These are phyloP conservation scores for Zea luxurians DNA, from an alignment of 176 grass and related monocot species.

Conservation along the genomic window DNA sequence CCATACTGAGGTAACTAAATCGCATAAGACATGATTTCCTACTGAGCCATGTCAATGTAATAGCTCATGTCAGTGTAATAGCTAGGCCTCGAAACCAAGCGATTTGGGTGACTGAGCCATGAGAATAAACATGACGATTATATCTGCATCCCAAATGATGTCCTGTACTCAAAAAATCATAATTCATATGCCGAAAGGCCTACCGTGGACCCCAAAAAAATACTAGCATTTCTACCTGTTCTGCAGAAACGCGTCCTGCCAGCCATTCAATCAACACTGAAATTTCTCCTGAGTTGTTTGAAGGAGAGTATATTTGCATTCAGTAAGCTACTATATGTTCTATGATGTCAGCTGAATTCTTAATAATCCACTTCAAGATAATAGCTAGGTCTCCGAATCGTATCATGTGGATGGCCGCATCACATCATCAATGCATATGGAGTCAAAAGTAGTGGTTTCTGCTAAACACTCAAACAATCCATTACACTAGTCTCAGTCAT, in stretches of 20 bases:
- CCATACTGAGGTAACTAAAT: neutral
- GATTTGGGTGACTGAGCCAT: neutral
- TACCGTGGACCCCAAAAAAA: neutral
- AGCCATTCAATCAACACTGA: neutral
- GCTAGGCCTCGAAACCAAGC: neutral
- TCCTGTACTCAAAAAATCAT: neutral
- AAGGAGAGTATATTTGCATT: neutral
- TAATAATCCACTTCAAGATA: neutral
- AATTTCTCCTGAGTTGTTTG: neutral
- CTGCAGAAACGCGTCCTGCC: neutral
- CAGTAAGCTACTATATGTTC: neutral
- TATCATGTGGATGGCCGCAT: neutral
- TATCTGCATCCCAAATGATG: neutral
- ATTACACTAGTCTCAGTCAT: neutral
- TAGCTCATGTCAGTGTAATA: neutral
- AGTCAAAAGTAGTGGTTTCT: neutral
- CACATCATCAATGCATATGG: neutral
- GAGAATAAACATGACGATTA: too few relatives aligned
- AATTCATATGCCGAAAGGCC: neutral
- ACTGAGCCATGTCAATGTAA: neutral
- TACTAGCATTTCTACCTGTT: neutral
- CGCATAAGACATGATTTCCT: neutral
- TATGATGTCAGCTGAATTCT: neutral
- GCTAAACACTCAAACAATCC: neutral
- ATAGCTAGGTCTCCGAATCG: neutral